A percentile compares a stretch with the other conserved stretches of the same genome.
Conservation (phyloP, 352 stramenopile genomes). For the Phytophthora agathidicida region DNA sequence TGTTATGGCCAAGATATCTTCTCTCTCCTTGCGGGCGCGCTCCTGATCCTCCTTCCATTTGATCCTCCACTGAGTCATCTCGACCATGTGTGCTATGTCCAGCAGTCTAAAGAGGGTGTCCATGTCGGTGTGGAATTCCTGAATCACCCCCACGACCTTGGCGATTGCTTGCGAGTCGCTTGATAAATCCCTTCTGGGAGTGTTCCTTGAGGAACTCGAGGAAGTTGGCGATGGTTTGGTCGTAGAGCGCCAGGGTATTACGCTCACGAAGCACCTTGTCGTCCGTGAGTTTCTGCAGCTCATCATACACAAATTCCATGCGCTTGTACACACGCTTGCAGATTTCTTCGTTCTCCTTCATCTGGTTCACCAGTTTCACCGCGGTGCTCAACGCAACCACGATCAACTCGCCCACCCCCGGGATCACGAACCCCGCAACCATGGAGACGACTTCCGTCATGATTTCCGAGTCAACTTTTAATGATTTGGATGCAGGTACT, state of each 20-base stretch:
- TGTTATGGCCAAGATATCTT: constrained; percentile 7
- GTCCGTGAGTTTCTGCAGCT: constrained; percentile 42
- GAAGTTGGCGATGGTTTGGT: constrained; percentile 33
- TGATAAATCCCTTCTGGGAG: constrained; percentile 11
- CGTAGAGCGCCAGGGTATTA: constrained; percentile 32
- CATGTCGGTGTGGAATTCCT: constrained; percentile 29
- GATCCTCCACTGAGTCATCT: constrained; percentile 21
- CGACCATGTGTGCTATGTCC: constrained; percentile 19
- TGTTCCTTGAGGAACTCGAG: constrained; percentile 20
- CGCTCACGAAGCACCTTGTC: constrained; percentile 33
- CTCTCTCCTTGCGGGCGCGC: constrained; percentile 8
- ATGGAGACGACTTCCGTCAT: constrained; percentile 10
- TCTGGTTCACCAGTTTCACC: constrained; percentile 20
- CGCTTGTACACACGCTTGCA: constrained; percentile 24
- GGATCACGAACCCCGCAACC: constrained; percentile 31
- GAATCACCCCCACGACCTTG: constrained; percentile 19
- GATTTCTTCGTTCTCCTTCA: constrained; percentile 30
- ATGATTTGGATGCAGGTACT: too few species aligned
- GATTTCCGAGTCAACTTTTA: too few species aligned
- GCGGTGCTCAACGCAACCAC: constrained; percentile 21
- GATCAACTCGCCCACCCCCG: constrained; percentile 30
- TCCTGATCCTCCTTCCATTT: constrained; percentile 24
- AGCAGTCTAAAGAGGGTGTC: constrained; percentile 35
- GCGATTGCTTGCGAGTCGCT: constrained; percentile 23
- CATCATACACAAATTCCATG: constrained; percentile 34